A percentile compares a stretch with the other conserved stretches of the same genome.
Evolutionary conservation across 2,329 filamentous ascomycete genomes (phyloP).

Genomic region (Cytospora mali): DNA sequence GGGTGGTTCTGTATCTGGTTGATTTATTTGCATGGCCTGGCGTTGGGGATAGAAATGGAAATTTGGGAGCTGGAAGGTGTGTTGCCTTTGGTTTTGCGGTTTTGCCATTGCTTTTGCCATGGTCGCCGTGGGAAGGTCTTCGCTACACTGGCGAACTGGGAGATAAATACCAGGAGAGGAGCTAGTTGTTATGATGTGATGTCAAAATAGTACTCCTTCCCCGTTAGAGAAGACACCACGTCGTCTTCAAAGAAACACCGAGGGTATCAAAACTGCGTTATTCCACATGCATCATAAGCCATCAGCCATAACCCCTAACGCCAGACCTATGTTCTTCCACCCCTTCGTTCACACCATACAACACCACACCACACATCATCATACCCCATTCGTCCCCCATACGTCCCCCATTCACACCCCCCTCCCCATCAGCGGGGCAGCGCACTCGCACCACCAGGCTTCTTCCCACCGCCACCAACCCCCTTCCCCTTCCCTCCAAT

Average conservation of each 20-base stretch:
- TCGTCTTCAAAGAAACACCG: neutral
- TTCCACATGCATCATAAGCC: neutral
- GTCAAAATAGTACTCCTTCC: neutral
- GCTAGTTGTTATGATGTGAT: neutral
- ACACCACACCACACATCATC: neutral
- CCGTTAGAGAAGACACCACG: neutral
- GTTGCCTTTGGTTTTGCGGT: neutral
- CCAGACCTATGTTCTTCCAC: neutral
- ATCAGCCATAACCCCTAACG: neutral
- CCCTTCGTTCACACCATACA: neutral
- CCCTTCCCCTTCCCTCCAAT: constrained; percentile 13
- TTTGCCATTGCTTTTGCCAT: no score
- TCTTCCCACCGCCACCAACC: constrained; percentile 14
- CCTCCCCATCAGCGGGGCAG: neutral
- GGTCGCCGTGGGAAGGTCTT: neutral
- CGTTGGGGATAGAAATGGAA: constrained; percentile 17
- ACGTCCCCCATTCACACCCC: no score
- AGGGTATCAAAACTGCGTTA: constrained; percentile 6
- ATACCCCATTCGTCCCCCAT: neutral
- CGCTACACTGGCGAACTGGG: constrained; percentile 19
- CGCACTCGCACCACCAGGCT: neutral
- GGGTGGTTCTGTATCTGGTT: constrained; percentile 26
- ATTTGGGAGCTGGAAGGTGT: neutral
- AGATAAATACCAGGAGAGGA: constrained; percentile 14
- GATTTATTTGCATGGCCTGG: constrained; percentile 22